Base-by-base conservation (phyloP, 345 rosid genomes). In the Lepidium sativum region DNA sequence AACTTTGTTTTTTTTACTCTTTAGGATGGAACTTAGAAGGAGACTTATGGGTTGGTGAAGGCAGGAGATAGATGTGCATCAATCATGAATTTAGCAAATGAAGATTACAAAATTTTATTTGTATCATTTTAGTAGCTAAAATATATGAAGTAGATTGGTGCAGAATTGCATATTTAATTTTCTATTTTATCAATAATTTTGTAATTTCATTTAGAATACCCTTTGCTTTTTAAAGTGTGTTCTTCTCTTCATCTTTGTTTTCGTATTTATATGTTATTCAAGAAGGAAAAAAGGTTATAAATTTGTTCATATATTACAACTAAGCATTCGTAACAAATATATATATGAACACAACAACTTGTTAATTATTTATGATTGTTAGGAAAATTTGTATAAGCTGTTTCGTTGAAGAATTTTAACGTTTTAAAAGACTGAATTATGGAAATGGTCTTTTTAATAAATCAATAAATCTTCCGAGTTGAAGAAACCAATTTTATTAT, bases 21-120 rank as follows among this genome's bases (percentile, higher is more conserved):
- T 60, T 81, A 88, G 98, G 75, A 82, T 73, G 79, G 98, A 91
- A 80, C 53, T 91, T 57, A 60, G 40, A 77, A 86, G 91, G 52
- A 83, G 92, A 67, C 47, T 84, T 1, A 80, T 51, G 52, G 75
- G 74, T 69, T 63, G 78, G 38, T 39, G 82, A 52, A 25, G 65
- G 12, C n/a, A 27, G 4, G 54, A 65, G 44, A 62, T n/a, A 6
- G 2, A 39, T 25, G 61, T 62, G 27, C n/a, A 49, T 40, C 66
- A 68, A 20, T 60, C 31, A 51, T 62, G 55, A 53, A 37, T 37
- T 5, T 47, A 20, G 39, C 53, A 67, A 37, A 48, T 11, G n/a
- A 48, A 11, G 32, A 45, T 44, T 23, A 38, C 2, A 8, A 21
- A 23, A 14, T 20, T 55, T 40, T 45, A 15, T 55, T 18, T 53